These are phyloP conservation scores for Boletus smithii DNA, from an alignment of 1,284 basidiomycete genomes.

Conservation along the genomic window DNA sequence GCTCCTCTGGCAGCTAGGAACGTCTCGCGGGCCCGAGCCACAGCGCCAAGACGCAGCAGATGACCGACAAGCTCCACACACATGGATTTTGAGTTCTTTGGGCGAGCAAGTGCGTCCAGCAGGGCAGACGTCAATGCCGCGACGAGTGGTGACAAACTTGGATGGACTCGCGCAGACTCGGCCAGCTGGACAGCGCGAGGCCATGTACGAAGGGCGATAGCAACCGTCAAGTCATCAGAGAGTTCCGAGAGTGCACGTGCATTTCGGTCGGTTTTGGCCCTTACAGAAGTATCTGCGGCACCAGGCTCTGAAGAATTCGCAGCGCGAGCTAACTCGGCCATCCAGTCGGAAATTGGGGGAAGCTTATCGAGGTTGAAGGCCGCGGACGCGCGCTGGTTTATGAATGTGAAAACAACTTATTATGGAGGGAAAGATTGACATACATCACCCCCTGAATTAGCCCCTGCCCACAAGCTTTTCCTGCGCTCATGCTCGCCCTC, in stretches of 20 bases:
- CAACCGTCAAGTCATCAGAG: slow-evolving; percentile 87
- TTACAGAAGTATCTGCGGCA: slow-evolving; percentile 37
- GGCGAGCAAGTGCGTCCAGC: slow-evolving; percentile 69
- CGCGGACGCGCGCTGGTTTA: slow-evolving; percentile 37
- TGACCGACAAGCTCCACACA: slow-evolving; percentile 72
- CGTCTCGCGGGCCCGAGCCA: slow-evolving; percentile 75
- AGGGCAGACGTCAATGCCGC: slow-evolving; percentile 71
- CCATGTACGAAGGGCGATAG: slow-evolving; percentile 89
- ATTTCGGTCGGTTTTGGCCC: slow-evolving; percentile 75
- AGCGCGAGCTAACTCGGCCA: slow-evolving; percentile 55
- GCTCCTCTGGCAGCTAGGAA: slow-evolving; percentile 81
- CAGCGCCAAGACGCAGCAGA: slow-evolving; percentile 73
- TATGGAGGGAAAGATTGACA: slow-evolving; percentile 27
- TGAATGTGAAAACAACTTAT: slow-evolving; percentile 16
- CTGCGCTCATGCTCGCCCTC: slow-evolving; percentile 88
- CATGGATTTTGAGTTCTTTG: slow-evolving; percentile 75
- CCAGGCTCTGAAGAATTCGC: slow-evolving; percentile 28
- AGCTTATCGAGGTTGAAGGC: slow-evolving; percentile 35
- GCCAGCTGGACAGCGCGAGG: slow-evolving; percentile 80
- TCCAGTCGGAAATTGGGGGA: slow-evolving; percentile 63
- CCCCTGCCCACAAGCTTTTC: slow-evolving; percentile 70
- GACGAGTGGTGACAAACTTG: slow-evolving; percentile 64
- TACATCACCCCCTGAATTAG: slow-evolving; percentile 59
- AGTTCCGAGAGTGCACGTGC: slow-evolving; percentile 86
- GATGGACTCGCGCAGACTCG: slow-evolving; percentile 75